Conservation (phyloP, 768 basidiomycete genomes). For the Pleurotus tuoliensis region DNA sequence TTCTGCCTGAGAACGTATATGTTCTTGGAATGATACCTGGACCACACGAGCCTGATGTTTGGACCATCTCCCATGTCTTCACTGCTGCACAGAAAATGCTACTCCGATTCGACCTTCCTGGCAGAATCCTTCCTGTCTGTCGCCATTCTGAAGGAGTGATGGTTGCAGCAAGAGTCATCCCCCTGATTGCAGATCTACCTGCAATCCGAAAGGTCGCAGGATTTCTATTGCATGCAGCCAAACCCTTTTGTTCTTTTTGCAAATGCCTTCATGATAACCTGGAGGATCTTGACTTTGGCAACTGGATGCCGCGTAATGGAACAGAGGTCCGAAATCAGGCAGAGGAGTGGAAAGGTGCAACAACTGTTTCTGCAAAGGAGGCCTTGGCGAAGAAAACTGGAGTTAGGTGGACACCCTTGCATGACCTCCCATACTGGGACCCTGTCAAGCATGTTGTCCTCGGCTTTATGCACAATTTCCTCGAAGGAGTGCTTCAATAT, state of each 20-base stretch:
- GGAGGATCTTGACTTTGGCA: conserved; percentile 15
- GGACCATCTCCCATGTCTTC: conserved; percentile 17
- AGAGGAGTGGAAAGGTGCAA: conserved; percentile 9
- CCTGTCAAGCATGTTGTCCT: conserved; percentile 23
- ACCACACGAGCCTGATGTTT: conserved; percentile 20
- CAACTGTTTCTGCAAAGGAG: conserved; percentile 11
- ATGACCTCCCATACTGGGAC: conserved; percentile 24
- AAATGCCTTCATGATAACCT: conserved; percentile 8
- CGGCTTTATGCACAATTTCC: conserved; percentile 26
- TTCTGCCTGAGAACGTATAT: conserved; percentile 27
- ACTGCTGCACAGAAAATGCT: conserved; percentile 13
- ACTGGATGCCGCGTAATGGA: conserved; percentile 14
- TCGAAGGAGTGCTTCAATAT: conserved; percentile 21
- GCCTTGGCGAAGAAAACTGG: conserved; percentile 14
- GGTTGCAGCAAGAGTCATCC: conserved; percentile 12
- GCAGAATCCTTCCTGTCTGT: conserved; percentile 11
- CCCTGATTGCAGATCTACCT: conserved; percentile 20
- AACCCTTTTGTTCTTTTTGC: conserved; percentile 23
- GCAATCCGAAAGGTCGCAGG: conserved; percentile 20
- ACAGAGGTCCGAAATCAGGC: conserved; percentile 15
- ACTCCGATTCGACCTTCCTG: conserved; percentile 11
- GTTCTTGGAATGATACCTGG: conserved; percentile 29
- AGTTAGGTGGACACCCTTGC: conserved; percentile 23
- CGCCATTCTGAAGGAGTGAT: conserved; percentile 14
- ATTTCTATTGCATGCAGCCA: conserved; percentile 13